Conservation (phyloP, 2,329 filamentous ascomycete species). For the Xylaria sp. region DNA sequence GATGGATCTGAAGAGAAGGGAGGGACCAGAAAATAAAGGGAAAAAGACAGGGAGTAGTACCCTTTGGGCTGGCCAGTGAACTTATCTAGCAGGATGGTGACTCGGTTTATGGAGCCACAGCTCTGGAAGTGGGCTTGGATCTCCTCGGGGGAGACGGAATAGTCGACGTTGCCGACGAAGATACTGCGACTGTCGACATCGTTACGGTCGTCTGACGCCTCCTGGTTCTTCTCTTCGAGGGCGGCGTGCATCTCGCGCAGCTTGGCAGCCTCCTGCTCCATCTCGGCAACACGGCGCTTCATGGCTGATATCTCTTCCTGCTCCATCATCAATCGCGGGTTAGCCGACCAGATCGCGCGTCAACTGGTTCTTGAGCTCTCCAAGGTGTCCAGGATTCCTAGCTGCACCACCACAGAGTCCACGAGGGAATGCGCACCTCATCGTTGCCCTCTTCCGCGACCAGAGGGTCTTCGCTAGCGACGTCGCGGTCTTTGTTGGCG, state of each 20-base stretch:
- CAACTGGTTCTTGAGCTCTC: constrained; percentile 27
- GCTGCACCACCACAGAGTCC: constrained; percentile 34
- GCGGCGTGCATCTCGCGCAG: constrained; percentile 87
- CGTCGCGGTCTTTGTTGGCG: constrained; percentile 45
- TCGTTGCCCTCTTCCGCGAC: constrained; percentile 59
- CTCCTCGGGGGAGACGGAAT: constrained; percentile 95
- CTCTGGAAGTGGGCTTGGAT: constrained; percentile 98
- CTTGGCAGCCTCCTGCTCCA: constrained; percentile 90
- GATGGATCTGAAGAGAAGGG: neutral
- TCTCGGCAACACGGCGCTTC: constrained; percentile 87
- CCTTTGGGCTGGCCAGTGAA: constrained; percentile 99
- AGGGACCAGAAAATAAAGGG: neutral
- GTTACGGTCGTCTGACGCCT: constrained; percentile 90
- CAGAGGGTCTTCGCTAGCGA: constrained; percentile 47
- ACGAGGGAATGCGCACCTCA: constrained; percentile 55
- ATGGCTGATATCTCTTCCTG: constrained; percentile 86
- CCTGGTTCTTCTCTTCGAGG: constrained; percentile 85
- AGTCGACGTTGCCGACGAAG: constrained; percentile 99
- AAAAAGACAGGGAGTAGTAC: constrained; percentile 63
- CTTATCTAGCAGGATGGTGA: constrained; percentile 97
- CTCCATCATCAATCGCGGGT: constrained; percentile 36
- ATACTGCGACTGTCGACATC: constrained; percentile 95
- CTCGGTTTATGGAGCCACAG: constrained; percentile 96
- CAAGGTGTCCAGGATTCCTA: constrained; percentile 26
- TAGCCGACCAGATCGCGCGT: constrained; percentile 40